Evolutionary conservation across 345 rosid species (phyloP), one percentile per base, ranked within the genome.

Genomic region (Gossypium anomalum): DNA sequence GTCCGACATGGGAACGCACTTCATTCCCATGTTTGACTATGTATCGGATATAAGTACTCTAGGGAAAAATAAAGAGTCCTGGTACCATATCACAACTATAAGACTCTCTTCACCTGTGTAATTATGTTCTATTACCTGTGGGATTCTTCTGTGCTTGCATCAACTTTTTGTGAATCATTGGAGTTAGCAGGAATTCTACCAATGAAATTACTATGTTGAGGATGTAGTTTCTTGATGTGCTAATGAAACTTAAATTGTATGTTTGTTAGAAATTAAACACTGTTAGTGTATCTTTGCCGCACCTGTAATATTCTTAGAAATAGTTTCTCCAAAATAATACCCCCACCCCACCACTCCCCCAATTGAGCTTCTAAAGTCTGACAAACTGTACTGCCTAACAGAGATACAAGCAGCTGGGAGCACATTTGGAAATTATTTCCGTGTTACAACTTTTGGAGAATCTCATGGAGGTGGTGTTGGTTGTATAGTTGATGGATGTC

Each of bases 391-490:
- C 15, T 75, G 49, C 25, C 14, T 63, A 29, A 74, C 87, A 95
- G 99, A 89, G 82, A 86, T 95, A 75, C 75, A 79, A 73, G 99
- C 99, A 3, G 82, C 91, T 60, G 99, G 97, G 66, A 95, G 92
- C 55, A 80, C 93, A 2, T 93, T 83, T 80, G 99, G 99, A 25
- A 92, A 79, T 75, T 78, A 88, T 67, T 95, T 95, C 70, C 88
- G 94, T 38, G 97, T 95, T 57, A 84, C 97, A 11, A 95, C 98
- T 12, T 95, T 87, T 76, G 98, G 99, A 58, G 98, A 93, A 82
- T 95, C 99, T 71, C 99, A 95, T 74, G 99, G 99, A 63, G 99
- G 99, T 0, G 98, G 97, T 73, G 98, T 95, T 78, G 98, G 99
- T 70, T 95, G 99, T 82, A 82, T 85, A 25, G 86, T 96, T 58